These are phyloP conservation scores for Russula earlei DNA, from an alignment of 768 basidiomycete genomes.

Conservation along the genomic window DNA sequence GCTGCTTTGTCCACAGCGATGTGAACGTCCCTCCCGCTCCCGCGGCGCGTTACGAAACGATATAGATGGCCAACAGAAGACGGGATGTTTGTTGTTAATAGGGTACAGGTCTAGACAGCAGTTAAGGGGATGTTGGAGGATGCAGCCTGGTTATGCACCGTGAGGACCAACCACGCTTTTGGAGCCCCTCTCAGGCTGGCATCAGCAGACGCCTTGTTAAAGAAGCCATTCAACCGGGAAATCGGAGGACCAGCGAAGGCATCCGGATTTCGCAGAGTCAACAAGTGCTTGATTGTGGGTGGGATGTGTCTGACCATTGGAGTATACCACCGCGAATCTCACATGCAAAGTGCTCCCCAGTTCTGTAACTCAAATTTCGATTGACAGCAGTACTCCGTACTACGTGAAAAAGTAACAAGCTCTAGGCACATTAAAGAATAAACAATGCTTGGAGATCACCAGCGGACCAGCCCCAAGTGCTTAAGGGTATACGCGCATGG, in stretches of 20 bases:
- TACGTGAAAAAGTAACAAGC: constrained; percentile 2
- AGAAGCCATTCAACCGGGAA: constrained; percentile 42
- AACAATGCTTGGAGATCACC: background rate
- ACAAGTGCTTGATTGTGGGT: constrained; percentile 58
- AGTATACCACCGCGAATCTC: background rate
- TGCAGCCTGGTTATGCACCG: constrained; percentile 36
- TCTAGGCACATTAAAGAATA: background rate
- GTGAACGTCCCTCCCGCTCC: constrained; percentile 32
- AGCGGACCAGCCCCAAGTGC: constrained; percentile 1
- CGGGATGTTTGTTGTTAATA: constrained; percentile 76
- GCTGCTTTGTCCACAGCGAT: constrained; percentile 59
- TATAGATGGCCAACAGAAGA: constrained; percentile 73
- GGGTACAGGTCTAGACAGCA: constrained; percentile 57
- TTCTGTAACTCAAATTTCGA: background rate
- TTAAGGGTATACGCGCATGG: background rate
- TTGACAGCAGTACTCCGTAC: constrained; percentile 4
- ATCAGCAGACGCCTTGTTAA: constrained; percentile 54
- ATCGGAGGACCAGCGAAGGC: constrained; percentile 48
- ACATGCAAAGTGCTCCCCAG: background rate
- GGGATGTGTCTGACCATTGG: constrained; percentile 42
- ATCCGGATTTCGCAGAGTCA: constrained; percentile 58
- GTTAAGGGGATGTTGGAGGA: background rate
- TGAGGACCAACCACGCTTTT: constrained; percentile 73
- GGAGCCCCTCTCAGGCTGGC: constrained; percentile 56
- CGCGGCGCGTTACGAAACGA: constrained; percentile 56